phyloP scores from a whole-genome alignment of 2,329 filamentous ascomycete species.

The Scedosporium minutisporum region DNA sequence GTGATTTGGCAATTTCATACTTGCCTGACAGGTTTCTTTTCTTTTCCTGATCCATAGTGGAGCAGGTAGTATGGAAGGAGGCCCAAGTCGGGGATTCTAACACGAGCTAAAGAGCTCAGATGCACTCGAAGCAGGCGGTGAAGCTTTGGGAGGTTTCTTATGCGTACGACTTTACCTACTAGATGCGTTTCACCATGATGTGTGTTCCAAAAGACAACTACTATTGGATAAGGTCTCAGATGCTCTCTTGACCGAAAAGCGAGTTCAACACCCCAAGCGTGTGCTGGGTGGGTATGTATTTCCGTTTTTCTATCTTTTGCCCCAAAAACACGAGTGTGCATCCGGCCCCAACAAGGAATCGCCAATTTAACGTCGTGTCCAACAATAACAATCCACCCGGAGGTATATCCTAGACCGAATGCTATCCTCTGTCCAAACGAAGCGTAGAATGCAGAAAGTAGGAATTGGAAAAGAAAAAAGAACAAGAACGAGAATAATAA shows the following conservation, averaged over 20 bases:
- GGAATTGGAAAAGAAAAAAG: background rate
- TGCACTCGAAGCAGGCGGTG: too few species aligned
- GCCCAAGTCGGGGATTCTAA: too few species aligned
- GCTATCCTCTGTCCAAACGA: background rate
- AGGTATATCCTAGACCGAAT: background rate
- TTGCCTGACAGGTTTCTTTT: too few species aligned
- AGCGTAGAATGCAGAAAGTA: background rate
- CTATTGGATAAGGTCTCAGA: background rate
- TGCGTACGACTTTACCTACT: background rate
- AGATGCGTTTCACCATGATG: background rate
- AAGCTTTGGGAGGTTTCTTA: background rate
- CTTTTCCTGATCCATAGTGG: too few species aligned
- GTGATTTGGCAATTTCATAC: too few species aligned
- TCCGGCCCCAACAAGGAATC: too few species aligned
- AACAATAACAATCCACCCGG: too few species aligned
- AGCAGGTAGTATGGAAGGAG: too few species aligned
- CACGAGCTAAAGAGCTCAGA: background rate
- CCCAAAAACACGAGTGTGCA: too few species aligned
- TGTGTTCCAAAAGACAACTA: background rate
- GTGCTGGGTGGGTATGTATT: background rate
- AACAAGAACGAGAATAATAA: background rate
- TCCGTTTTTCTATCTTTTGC: background rate
- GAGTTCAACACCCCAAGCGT: background rate
- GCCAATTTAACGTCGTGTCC: too few species aligned
- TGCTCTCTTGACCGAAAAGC: background rate